phyloP scores from a whole-genome alignment of 495 filamentous ascomycete species.

The Aspergillus biplanus region DNA sequence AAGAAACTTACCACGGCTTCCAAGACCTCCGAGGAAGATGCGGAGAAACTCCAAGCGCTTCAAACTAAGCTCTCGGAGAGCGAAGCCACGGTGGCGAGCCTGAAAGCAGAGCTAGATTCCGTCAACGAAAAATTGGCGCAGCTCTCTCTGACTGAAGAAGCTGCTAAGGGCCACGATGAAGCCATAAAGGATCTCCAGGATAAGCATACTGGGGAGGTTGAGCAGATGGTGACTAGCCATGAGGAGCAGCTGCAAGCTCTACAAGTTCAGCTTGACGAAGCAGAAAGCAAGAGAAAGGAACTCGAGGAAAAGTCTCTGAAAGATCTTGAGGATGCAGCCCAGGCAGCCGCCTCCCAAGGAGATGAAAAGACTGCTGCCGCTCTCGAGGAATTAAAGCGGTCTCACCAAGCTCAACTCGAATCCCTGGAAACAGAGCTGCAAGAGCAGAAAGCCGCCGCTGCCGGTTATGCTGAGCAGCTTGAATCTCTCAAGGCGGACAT shows the following conservation, averaged over 20 bases:
- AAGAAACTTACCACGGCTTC: slow-evolving; percentile 42
- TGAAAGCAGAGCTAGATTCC: slow-evolving; percentile 44
- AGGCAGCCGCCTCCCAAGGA: slow-evolving; percentile 39
- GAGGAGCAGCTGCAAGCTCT: slow-evolving; percentile 42
- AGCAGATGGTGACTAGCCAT: slow-evolving; percentile 41
- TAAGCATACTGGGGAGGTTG: slow-evolving; percentile 45
- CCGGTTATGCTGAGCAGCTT: slow-evolving; percentile 45
- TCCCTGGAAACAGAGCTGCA: slow-evolving; percentile 41
- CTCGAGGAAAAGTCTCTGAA: slow-evolving; percentile 45
- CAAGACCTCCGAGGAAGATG: slow-evolving; percentile 34
- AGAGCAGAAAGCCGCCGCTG: slow-evolving; percentile 40
- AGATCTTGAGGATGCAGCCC: slow-evolving; percentile 46
- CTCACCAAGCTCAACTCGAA: slow-evolving; percentile 45
- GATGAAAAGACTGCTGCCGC: slow-evolving; percentile 39
- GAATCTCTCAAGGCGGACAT: slow-evolving; percentile 44
- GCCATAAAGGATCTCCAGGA: slow-evolving; percentile 36
- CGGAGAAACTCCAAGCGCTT: slow-evolving; percentile 45
- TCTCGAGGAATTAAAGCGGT: slow-evolving; percentile 45
- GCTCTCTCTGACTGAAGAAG: slow-evolving; percentile 36
- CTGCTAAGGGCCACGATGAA: slow-evolving; percentile 27
- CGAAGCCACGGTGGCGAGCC: slow-evolving; percentile 42
- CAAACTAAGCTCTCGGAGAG: slow-evolving; percentile 48
- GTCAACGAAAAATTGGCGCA: slow-evolving; percentile 46
- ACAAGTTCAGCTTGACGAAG: slow-evolving; percentile 42
- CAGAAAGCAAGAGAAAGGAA: slow-evolving; percentile 44